Percentiles rank a stretch among this genome's conserved stretches.
phyloP scores from a whole-genome alignment of 2,329 filamentous ascomycete species.

The Pseudogymnoascus sp. region DNA sequence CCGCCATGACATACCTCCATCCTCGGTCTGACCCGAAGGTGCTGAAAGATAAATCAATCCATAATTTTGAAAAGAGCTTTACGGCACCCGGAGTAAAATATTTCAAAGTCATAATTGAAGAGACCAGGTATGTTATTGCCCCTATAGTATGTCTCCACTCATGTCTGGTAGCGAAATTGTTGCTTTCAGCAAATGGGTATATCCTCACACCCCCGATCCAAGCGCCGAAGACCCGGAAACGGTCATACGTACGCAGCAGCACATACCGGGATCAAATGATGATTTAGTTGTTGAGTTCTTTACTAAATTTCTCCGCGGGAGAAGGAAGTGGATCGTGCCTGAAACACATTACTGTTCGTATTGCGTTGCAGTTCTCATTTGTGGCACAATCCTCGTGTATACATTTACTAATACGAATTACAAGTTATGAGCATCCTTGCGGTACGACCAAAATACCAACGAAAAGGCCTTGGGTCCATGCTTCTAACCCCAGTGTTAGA shows the following conservation, averaged over 20 bases:
- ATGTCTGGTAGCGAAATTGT: neutral
- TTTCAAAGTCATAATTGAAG: neutral
- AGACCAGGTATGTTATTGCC: neutral
- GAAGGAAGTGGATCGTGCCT: constrained; percentile 6
- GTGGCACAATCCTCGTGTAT: neutral
- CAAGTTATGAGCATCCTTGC: neutral
- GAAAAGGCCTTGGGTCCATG: constrained; percentile 3
- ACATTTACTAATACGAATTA: neutral
- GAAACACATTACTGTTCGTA: constrained; percentile 8
- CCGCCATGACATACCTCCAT: constrained; percentile 1
- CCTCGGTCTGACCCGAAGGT: neutral
- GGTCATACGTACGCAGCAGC: neutral
- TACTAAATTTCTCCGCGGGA: constrained; percentile 2
- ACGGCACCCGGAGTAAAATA: constrained; percentile 3
- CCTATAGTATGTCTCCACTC: neutral
- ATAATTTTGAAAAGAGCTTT: neutral
- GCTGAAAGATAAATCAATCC: neutral
- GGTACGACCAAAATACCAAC: constrained; percentile 1
- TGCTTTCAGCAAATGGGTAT: constrained; percentile 8
- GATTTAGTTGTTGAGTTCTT: constrained; percentile 2
- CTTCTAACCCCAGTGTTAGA: neutral
- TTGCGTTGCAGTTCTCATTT: neutral
- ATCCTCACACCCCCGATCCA: constrained; percentile 1
- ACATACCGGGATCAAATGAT: neutral
- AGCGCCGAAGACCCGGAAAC: neutral